Conservation (phyloP, 331 rosid species). For the Malus hybrid region DNA sequence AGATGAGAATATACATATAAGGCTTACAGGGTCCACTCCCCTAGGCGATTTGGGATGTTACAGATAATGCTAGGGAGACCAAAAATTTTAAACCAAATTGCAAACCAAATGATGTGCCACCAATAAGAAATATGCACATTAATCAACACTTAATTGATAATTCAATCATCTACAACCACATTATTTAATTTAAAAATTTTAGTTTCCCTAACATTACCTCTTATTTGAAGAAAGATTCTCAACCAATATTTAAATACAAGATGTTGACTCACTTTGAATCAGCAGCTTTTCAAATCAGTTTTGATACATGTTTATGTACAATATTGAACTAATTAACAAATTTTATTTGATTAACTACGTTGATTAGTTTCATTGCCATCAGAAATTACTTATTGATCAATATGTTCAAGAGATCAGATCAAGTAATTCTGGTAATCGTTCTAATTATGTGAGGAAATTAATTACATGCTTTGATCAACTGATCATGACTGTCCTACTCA, state of each 20-base stretch:
- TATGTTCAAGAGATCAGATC: not conserved
- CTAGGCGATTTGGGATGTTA: no score
- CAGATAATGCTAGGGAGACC: no score
- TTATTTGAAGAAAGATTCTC: no score
- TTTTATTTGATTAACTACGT: not conserved
- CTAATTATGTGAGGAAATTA: not conserved
- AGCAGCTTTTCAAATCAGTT: not conserved
- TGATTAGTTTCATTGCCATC: not conserved
- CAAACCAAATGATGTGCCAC: no score
- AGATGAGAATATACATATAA: no score
- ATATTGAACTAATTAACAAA: not conserved
- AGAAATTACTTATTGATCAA: not conserved
- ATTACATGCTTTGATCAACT: not conserved
- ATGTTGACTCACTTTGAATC: not conserved
- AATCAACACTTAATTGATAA: no score
- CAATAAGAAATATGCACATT: no score
- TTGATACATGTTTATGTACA: not conserved
- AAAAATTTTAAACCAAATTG: no score
- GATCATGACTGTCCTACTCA: not conserved
- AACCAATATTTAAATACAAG: not conserved
- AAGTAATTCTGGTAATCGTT: not conserved
- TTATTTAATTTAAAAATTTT: no score
- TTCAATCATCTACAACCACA: no score
- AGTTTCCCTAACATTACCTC: no score
- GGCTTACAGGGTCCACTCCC: no score